Conservation (phyloP, 75 land plant genomes). For the Sequoiadendron giganteum region DNA sequence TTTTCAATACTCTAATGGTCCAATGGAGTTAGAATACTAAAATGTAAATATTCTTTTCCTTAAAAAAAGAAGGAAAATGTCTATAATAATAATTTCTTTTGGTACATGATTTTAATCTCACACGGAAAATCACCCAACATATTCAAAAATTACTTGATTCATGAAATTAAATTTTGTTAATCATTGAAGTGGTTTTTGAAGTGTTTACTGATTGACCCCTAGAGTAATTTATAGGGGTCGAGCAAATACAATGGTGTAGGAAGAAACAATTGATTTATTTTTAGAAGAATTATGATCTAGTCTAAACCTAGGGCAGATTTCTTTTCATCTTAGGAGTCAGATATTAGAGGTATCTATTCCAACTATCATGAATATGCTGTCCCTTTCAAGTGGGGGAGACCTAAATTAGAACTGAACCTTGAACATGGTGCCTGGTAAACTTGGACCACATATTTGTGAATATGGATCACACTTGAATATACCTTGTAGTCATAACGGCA, state of each 20-base stretch:
- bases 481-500: not conserved
- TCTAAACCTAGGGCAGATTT: not conserved
- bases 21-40: too few relatives aligned
- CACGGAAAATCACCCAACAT: not conserved
- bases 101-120: not conserved
- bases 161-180: not conserved
- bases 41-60: not conserved
- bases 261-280: not conserved
- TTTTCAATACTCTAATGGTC: too few relatives aligned
- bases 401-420: not conserved
- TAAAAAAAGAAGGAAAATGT: too few relatives aligned
- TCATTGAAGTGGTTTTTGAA: not conserved
- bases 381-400: not conserved
- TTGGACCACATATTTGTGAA: not conserved
- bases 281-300: not conserved
- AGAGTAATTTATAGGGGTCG: not conserved
- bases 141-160: not conserved
- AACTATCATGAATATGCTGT: not conserved
- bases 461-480: not conserved
- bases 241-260: not conserved
- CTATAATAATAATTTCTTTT: not conserved
- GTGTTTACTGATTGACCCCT: not conserved
- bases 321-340: not conserved
- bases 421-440: not conserved
- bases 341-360: not conserved